phyloP scores from a whole-genome alignment of 306 rosid species.

The Dalbergia cochinchinensis region DNA sequence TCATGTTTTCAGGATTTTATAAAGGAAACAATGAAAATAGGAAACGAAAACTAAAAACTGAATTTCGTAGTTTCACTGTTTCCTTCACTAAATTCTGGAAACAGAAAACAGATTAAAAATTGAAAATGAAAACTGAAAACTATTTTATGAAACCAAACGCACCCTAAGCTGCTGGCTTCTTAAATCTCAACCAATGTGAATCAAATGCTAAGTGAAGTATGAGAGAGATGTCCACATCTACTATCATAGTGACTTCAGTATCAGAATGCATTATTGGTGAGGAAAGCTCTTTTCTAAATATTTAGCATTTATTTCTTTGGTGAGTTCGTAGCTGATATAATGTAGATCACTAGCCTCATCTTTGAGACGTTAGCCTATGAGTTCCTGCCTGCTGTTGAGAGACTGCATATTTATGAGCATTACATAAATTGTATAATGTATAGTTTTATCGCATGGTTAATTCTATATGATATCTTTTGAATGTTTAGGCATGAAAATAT shows the following conservation, averaged over 20 bases:
- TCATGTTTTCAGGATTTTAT: too few species aligned
- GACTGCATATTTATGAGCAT: conserved; percentile 49
- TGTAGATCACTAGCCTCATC: neutral
- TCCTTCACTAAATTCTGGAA: too few species aligned
- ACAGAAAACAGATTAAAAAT: too few species aligned
- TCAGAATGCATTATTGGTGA: conserved; percentile 44
- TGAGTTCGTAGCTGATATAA: neutral
- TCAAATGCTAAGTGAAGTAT: conserved; percentile 44
- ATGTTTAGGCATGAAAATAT: conserved; percentile 38
- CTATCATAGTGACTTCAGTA: conserved; percentile 40
- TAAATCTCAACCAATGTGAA: conserved; percentile 34
- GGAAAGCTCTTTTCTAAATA: conserved; percentile 48
- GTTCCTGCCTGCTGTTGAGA: conserved; percentile 10
- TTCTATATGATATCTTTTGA: conserved; percentile 45
- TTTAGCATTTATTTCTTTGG: conserved; percentile 46
- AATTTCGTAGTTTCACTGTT: too few species aligned
- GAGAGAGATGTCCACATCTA: conserved; percentile 37
- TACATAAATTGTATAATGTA: conserved; percentile 52
- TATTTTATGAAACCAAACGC: too few species aligned
- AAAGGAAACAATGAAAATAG: too few species aligned
- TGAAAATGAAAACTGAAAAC: too few species aligned
- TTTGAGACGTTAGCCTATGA: neutral
- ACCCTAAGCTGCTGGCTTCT: conserved; percentile 35
- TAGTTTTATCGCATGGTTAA: conserved; percentile 47
- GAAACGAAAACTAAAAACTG: too few species aligned